phyloP scores from a whole-genome alignment of 2,329 filamentous ascomycete species.

The Colletotrichum melonis region DNA sequence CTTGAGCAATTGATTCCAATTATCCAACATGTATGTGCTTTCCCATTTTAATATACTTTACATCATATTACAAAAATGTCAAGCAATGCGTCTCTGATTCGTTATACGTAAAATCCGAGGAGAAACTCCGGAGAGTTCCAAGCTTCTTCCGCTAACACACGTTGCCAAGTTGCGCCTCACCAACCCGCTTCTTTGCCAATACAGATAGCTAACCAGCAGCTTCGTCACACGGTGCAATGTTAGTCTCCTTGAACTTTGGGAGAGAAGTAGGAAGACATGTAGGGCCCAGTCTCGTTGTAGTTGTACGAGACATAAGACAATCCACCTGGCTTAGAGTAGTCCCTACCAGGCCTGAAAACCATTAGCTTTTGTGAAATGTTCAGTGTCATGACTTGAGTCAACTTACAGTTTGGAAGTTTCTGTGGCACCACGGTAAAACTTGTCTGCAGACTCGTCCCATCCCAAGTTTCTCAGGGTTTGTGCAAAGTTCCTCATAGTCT shows the following conservation, averaged over 20 bases:
- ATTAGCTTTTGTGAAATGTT: background rate
- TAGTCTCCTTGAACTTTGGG: slow-evolving; percentile 4
- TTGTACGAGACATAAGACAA: slow-evolving; percentile 17
- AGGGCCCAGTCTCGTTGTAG: slow-evolving; percentile 15
- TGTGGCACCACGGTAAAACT: background rate
- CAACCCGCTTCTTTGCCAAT: too few relatives aligned
- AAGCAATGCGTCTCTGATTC: background rate
- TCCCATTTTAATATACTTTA: background rate
- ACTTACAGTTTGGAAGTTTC: slow-evolving; percentile 21
- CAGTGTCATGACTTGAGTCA: background rate
- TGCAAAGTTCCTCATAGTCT: slow-evolving; percentile 23
- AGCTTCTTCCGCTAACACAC: background rate
- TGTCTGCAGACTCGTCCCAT: slow-evolving; percentile 20
- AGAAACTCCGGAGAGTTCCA: background rate
- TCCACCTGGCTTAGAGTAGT: slow-evolving; percentile 21
- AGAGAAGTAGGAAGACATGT: slow-evolving; percentile 29
- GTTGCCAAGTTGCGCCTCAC: background rate
- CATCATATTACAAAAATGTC: background rate
- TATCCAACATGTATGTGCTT: too few relatives aligned
- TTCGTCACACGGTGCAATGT: rapidly evolving
- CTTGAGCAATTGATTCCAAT: too few relatives aligned
- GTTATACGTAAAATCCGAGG: background rate
- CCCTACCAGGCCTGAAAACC: slow-evolving; percentile 3
- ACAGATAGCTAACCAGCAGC: background rate
- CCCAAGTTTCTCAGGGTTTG: slow-evolving; percentile 4